Evolutionary conservation across 495 filamentous ascomycete genomes (phyloP), one percentile per base, ranked within the genome.

Genomic region (Emericellopsis terricola): DNA sequence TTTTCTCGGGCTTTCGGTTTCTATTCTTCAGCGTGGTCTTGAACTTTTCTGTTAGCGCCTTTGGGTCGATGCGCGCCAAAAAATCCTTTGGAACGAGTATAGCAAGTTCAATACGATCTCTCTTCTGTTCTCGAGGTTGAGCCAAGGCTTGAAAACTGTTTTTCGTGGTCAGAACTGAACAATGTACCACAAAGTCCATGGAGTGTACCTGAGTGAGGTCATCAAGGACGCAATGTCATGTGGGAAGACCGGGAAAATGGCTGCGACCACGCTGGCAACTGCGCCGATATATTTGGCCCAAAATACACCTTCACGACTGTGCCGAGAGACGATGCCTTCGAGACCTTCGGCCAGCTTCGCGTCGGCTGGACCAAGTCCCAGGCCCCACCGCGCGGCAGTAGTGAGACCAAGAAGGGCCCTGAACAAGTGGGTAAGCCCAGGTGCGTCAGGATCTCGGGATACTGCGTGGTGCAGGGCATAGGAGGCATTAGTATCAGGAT

Each of bases 371-470:
- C 53, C 55, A 8, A 92, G 53, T 37, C 68, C 62, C 5, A 69
- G 73, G 10, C 75, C 79, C 68, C 81, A 91, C 40, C 86, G 65
- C 29, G 76, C 78, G 34, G 74, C 84, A 9, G 87, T 65, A 2
- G 77, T 66, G 2, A 94, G 53, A 0, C 75, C 78, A 2, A 94
- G 53, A 1, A 82, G 54, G 1, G 76, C 73, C 2, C 86, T 69
- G 21, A 75, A 62, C 10, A 69, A 41, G 39, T 94, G 86, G 1
- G 68, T 71, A 8, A 92, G 55, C 0, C 84, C 81, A 32, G 86
- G 78, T 1, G 67, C 59, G 11, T 78, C 68, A 0, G 87, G 55
- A 8, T 74, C 49, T 0, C 78, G 76, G 0, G 70, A 73, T 6
- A 79, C 71, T 0, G 86, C 81, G 28, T 68, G 62, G 34, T 82